Percentiles rank a stretch among this genome's conserved stretches.
Conservation (phyloP, 2,329 filamentous ascomycete species). For the Niveomyces coronatus region DNA sequence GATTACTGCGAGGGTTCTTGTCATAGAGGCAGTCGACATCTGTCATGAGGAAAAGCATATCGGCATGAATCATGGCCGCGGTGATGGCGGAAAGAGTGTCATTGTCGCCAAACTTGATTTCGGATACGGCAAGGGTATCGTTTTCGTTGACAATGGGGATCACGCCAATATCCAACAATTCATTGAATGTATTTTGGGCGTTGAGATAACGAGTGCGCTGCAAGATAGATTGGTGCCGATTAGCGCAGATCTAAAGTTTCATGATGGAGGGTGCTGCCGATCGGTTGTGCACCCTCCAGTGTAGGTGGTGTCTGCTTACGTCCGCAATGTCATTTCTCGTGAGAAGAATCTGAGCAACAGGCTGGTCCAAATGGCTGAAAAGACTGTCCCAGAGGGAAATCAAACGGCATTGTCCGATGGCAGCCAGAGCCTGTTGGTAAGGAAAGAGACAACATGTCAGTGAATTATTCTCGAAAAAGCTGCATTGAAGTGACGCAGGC, state of each 20-base stretch:
- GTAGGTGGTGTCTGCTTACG: conserved; percentile 36
- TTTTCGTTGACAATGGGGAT: conserved; percentile 99
- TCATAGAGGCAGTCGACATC: conserved; percentile 97
- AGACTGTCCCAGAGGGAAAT: conserved; percentile 94
- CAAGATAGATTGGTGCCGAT: conserved; percentile 1
- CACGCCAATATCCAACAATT: conserved; percentile 86
- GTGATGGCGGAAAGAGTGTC: conserved; percentile 96
- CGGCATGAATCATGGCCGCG: conserved; percentile 92
- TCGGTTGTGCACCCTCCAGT: too few relatives aligned
- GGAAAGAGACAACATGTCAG: neutral
- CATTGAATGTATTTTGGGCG: conserved; percentile 87
- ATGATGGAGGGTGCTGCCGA: conserved; percentile 3
- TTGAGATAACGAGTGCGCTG: conserved; percentile 89
- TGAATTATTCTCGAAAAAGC: too few relatives aligned
- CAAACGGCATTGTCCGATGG: conserved; percentile 89
- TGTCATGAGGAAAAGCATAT: conserved; percentile 96
- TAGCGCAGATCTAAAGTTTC: conserved; percentile 6
- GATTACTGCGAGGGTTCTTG: conserved; percentile 79
- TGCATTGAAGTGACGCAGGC: conserved; percentile 11
- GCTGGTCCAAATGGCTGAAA: conserved; percentile 79
- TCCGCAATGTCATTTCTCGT: conserved; percentile 96
- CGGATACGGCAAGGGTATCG: conserved; percentile 88
- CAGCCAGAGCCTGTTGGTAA: conserved; percentile 61
- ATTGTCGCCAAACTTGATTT: conserved; percentile 99
- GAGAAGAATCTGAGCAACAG: conserved; percentile 87